Percentiles rank a stretch among this genome's conserved stretches.
phyloP scores from a whole-genome alignment of 148 eudicot genomes.

The Beta vulgaris region DNA sequence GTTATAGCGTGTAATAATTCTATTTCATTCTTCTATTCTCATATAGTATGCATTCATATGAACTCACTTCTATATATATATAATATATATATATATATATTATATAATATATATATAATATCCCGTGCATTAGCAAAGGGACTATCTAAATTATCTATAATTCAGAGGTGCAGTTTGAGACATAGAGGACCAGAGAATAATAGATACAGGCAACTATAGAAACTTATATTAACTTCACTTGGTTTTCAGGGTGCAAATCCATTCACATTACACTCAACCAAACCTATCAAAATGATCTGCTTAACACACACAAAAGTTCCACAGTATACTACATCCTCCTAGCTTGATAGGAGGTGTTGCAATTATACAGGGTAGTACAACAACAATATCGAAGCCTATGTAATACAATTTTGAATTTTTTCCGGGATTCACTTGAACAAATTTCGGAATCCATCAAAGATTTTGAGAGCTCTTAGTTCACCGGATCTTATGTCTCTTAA shows the following conservation, averaged over 20 bases:
- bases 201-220: neutral
- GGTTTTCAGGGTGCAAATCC: neutral
- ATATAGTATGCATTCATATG: no score
- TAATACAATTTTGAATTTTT: neutral
- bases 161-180: neutral
- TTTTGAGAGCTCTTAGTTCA: constrained; percentile 67
- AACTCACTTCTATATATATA: no score
- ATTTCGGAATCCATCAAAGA: constrained; percentile 67
- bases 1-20: no score
- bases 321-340: neutral
- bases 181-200: no score
- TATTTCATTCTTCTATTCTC: no score
- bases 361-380: neutral
- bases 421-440: constrained; percentile 50
- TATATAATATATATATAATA: no score
- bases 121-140: no score
- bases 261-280: neutral
- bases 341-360: neutral
- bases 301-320: neutral
- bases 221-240: neutral
- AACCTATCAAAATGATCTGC: neutral
- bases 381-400: neutral
- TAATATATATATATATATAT: no score
- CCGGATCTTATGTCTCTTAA: constrained; percentile 84
- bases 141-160: neutral